These are phyloP conservation scores for Crotalaria pallida DNA, from an alignment of 306 rosid genomes.

Conservation along the genomic window DNA sequence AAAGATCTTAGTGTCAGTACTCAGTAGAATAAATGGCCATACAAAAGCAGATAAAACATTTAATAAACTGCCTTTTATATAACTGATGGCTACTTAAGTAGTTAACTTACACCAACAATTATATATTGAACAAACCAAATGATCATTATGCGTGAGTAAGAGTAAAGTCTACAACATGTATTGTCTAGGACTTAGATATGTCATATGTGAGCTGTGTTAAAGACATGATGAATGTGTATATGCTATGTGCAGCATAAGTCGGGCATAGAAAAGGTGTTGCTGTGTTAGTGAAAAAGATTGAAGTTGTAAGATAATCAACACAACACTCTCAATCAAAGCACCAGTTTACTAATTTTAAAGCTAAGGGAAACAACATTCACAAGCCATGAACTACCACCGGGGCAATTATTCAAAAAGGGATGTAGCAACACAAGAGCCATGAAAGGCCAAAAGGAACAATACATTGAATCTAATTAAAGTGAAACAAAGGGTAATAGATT, in stretches of 20 bases:
- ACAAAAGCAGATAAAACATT: background rate
- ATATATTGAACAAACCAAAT: background rate
- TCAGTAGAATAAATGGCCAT: background rate
- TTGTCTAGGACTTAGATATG: background rate
- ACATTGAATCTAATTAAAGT: background rate
- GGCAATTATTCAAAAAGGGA: background rate
- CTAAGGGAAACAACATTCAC: background rate
- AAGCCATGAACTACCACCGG: background rate
- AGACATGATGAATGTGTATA: background rate
- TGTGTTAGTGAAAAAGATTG: background rate
- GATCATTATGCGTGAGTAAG: background rate
- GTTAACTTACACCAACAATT: too few relatives aligned
- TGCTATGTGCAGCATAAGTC: background rate
- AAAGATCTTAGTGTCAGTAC: background rate
- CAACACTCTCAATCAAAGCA: background rate
- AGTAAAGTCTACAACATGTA: background rate
- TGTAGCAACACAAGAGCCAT: background rate
- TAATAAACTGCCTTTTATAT: background rate
- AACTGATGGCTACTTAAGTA: background rate
- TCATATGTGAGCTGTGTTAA: background rate
- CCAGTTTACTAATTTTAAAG: background rate
- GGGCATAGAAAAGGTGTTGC: background rate
- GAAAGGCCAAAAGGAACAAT: slow-evolving; percentile 2
- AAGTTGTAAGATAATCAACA: background rate
- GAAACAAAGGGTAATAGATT: background rate